phyloP scores from a whole-genome alignment of 495 filamentous ascomycete genomes.

The Emericellopsis terricola region DNA sequence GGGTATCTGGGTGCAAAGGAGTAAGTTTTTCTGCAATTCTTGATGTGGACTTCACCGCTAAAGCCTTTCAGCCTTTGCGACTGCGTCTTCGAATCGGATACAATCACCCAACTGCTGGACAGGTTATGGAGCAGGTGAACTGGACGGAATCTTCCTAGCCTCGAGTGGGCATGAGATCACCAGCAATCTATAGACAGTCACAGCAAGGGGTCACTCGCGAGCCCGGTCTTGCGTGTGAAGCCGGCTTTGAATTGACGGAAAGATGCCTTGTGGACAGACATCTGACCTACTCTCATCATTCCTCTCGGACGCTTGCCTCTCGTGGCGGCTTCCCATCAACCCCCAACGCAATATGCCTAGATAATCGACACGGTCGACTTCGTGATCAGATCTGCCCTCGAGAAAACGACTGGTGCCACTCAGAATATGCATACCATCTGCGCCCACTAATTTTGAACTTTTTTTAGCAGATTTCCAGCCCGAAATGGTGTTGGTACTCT shows the following conservation, averaged over 20 bases:
- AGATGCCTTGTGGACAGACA: not conserved
- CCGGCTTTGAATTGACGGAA: not conserved
- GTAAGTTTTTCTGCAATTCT: slow-evolving; percentile 36
- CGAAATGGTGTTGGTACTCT: no score
- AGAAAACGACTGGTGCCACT: no score
- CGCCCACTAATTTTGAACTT: not conserved
- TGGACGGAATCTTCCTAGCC: slow-evolving; percentile 69
- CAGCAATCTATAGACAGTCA: no score
- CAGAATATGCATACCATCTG: no score
- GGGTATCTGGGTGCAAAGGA: slow-evolving; percentile 63
- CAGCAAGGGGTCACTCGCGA: not conserved
- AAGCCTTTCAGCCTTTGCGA: slow-evolving; percentile 35
- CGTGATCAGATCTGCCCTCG: no score
- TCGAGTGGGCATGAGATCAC: no score
- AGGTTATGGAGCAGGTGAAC: slow-evolving; percentile 82
- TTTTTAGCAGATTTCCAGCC: no score
- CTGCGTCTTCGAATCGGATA: slow-evolving; percentile 76
- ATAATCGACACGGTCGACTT: no score
- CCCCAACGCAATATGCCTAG: no score
- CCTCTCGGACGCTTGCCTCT: no score
- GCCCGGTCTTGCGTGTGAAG: not conserved
- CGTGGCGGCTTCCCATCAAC: no score
- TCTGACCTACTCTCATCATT: no score
- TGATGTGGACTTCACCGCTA: slow-evolving; percentile 6
- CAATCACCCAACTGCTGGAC: slow-evolving; percentile 43